Conservation (phyloP, 164 flowering plant genomes). For the Paratinospora sagittata region DNA sequence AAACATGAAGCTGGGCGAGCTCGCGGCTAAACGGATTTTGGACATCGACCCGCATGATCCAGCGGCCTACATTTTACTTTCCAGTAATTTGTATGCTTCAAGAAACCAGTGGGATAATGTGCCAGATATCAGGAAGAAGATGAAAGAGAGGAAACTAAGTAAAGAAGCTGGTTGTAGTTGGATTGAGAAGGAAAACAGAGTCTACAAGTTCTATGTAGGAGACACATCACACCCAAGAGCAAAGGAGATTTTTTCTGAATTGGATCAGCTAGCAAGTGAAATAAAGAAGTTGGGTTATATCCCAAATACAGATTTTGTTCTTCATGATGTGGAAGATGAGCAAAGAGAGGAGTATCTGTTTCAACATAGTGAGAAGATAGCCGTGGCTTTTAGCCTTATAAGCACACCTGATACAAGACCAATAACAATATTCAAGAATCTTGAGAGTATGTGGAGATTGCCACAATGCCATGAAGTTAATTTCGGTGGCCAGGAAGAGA, state of each 20-base stretch:
- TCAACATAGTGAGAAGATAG: slow-evolving; percentile 87
- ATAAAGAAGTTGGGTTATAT: slow-evolving; percentile 66
- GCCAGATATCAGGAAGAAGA: slow-evolving; percentile 44
- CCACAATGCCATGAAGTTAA: slow-evolving; percentile 59
- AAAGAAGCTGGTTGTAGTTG: slow-evolving; percentile 94
- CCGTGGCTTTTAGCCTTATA: slow-evolving; percentile 69
- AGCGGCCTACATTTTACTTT: slow-evolving; percentile 62
- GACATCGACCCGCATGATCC: slow-evolving; percentile 66
- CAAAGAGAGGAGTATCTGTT: slow-evolving; percentile 59
- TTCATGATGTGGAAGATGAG: slow-evolving; percentile 73
- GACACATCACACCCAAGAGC: slow-evolving; percentile 67
- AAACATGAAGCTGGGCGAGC: slow-evolving; percentile 48
- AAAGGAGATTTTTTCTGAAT: slow-evolving; percentile 44
- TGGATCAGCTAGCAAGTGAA: slow-evolving; percentile 37
- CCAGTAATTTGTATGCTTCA: slow-evolving; percentile 82
- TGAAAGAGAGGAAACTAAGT: slow-evolving; percentile 58
- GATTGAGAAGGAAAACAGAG: slow-evolving; percentile 56
- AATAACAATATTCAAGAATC: slow-evolving; percentile 66
- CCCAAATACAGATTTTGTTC: slow-evolving; percentile 61
- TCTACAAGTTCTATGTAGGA: slow-evolving; percentile 69
- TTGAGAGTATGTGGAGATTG: slow-evolving; percentile 82
- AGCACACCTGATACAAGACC: slow-evolving; percentile 44
- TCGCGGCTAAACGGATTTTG: slow-evolving; percentile 57
- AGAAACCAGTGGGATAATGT: slow-evolving; percentile 56
- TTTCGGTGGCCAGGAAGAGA: slow-evolving; percentile 42